Evolutionary conservation across 768 basidiomycete genomes (phyloP).

Genomic region (Epithele typhae): DNA sequence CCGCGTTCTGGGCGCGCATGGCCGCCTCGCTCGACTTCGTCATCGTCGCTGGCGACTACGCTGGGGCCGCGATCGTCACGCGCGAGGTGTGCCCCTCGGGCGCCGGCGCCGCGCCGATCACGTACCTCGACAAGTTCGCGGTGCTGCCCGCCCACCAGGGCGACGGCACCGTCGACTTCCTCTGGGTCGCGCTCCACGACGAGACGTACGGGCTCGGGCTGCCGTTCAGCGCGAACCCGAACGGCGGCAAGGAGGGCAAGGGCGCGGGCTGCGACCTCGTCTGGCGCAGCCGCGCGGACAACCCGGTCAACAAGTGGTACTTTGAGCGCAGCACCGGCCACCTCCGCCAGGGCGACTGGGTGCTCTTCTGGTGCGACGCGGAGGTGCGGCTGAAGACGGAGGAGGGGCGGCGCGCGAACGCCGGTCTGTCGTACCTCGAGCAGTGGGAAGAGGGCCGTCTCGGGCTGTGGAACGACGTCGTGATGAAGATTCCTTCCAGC

Average conservation of each 20-base stretch:
- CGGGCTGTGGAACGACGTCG: conserved; percentile 60
- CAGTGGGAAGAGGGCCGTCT: conserved; percentile 74
- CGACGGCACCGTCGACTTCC: conserved; percentile 97
- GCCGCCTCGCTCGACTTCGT: conserved; percentile 81
- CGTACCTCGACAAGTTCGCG: conserved; percentile 98
- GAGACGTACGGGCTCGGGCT: conserved; percentile 97
- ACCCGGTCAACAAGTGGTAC: conserved; percentile 99
- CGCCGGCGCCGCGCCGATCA: conserved; percentile 45
- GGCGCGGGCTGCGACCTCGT: conserved; percentile 94
- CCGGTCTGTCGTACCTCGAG: conserved; percentile 68
- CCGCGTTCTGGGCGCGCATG: conserved; percentile 77
- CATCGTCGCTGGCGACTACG: conserved; percentile 93
- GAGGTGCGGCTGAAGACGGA: conserved; percentile 78
- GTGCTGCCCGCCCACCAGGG: conserved; percentile 94
- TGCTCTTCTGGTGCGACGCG: conserved; percentile 97
- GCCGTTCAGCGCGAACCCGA: conserved; percentile 90
- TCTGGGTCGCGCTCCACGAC: conserved; percentile 98
- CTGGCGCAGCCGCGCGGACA: conserved; percentile 90
- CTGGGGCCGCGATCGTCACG: conserved; percentile 92
- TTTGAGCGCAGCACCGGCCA: conserved; percentile 95
- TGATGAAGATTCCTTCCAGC: conserved; percentile 69
- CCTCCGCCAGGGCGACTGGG: conserved; percentile 80
- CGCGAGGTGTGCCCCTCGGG: conserved; percentile 36
- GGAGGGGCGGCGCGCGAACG: conserved; percentile 57
- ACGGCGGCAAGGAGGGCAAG: conserved; percentile 85